Evolutionary conservation across 495 filamentous ascomycete species (phyloP).

Genomic region (Penicillium canariense): DNA sequence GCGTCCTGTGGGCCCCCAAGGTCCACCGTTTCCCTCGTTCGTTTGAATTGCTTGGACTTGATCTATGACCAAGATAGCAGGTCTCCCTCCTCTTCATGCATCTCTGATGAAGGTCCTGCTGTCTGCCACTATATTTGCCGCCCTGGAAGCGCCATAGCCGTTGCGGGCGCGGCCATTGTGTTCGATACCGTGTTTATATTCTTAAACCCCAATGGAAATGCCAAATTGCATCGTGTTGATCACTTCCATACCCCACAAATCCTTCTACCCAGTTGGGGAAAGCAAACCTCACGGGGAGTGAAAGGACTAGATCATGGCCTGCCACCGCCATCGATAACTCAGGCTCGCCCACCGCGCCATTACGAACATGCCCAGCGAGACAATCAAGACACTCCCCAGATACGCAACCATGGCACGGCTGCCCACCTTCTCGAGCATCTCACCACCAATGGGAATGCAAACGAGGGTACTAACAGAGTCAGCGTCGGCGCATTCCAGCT

Average conservation of each 20-base stretch:
- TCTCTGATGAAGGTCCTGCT: too few species aligned
- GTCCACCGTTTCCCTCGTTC: too few species aligned
- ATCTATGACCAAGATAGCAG: too few species aligned
- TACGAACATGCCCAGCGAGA: slow-evolving; percentile 37
- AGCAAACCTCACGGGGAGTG: too few species aligned
- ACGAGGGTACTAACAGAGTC: slow-evolving; percentile 30
- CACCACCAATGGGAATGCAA: slow-evolving; percentile 41
- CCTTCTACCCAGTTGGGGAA: not conserved
- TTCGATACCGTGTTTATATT: not conserved
- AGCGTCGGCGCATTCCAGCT: not conserved
- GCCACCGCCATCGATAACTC: slow-evolving; percentile 47
- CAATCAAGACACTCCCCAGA: slow-evolving; percentile 37
- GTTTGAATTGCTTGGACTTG: too few species aligned
- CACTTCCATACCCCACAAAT: not conserved
- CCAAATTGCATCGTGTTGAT: not conserved
- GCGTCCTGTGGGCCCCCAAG: too few species aligned
- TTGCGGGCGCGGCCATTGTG: not conserved
- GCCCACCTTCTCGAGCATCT: slow-evolving; percentile 42
- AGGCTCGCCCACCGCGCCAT: slow-evolving; percentile 51
- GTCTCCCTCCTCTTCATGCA: too few species aligned
- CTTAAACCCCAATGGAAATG: slow-evolving; percentile 3
- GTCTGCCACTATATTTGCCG: not conserved
- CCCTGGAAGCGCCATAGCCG: not conserved
- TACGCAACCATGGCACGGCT: slow-evolving; percentile 35
- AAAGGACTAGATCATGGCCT: slow-evolving; percentile 30